Evolutionary conservation across 768 basidiomycete genomes (phyloP), one percentile per base, ranked within the genome.

Genomic region (Phaffia tasmanica): DNA sequence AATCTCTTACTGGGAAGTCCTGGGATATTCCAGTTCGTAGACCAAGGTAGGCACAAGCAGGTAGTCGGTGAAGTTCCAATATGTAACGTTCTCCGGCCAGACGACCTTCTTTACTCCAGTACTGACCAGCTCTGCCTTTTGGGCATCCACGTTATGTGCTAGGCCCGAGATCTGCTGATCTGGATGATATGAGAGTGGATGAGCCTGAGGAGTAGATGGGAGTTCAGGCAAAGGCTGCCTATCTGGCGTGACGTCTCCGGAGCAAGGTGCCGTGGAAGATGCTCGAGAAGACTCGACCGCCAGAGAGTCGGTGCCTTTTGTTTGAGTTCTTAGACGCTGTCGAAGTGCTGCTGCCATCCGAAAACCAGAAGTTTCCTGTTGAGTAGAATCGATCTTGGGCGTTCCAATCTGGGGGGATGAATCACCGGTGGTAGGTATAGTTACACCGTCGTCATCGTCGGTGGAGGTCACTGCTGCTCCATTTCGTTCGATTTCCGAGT

Each of bases 11-110:
- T 81, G 79, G 42, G 88, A 84, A 14, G 94, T 97, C 60, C 94
- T 79, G 14, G 94, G 94, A 75, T 93, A 99, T 76, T 97, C 93
- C 46, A 98, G 80, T 75, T 98, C 92, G 73, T 99, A 99, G 8
- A 97, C 92, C 53, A 99, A 81, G 0, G 90, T 90, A 18, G 95
- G 95, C 56, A 88, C 85, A 49, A 93, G 78, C 77, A 89, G 83
- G 77, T 93, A 99, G 49, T 86, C 82, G 32, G 82, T 82, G 74
- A 92, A 98, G 76, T 90, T 86, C 72, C 80, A 82, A 73, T 84
- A 81, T 0, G 85, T 86, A 69, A 98, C 81, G 74, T 92, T 97
- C 57, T 85, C 80, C 0, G 93, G 93, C 84, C 88, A 99, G 21
- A 80, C 81, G 49, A 92, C 81, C 61, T 79, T 78, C 57, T 80